Conservation (phyloP, 768 basidiomycete genomes). For the Pulveroboletus sp. region DNA sequence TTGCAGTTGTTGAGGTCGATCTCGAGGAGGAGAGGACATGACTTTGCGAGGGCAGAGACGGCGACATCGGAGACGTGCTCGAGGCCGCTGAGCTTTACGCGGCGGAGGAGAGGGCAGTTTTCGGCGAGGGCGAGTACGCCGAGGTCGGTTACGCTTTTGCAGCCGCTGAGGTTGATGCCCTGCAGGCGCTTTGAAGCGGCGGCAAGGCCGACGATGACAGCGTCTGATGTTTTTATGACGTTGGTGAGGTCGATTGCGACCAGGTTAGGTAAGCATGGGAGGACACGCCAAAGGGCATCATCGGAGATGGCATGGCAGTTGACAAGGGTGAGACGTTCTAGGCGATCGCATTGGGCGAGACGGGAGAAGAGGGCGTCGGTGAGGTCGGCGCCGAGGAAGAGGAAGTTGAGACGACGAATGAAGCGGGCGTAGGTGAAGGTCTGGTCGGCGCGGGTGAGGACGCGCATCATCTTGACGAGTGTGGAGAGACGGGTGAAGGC, state of each 20-base stretch:
- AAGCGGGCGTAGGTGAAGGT: conserved; percentile 88
- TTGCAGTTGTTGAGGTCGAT: conserved; percentile 89
- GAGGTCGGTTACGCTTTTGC: conserved; percentile 73
- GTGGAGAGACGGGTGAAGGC: conserved; percentile 65
- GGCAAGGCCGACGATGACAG: conserved; percentile 70
- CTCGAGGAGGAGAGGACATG: conserved; percentile 86
- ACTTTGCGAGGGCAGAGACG: conserved; percentile 70
- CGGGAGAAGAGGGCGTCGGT: conserved; percentile 71
- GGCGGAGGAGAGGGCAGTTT: conserved; percentile 73
- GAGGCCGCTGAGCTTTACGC: conserved; percentile 86
- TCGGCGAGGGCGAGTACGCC: conserved; percentile 76
- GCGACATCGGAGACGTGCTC: conserved; percentile 72
- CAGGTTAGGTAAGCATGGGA: conserved; percentile 71
- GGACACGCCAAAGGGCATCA: conserved; percentile 56
- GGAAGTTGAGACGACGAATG: conserved; percentile 89
- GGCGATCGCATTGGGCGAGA: conserved; percentile 70
- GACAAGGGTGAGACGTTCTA: conserved; percentile 88
- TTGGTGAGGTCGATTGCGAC: conserved; percentile 85
- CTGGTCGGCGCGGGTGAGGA: conserved; percentile 60
- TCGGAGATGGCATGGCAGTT: conserved; percentile 71
- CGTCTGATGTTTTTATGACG: conserved; percentile 66
- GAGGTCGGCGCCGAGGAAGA: conserved; percentile 64
- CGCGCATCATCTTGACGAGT: conserved; percentile 73
- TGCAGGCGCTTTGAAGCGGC: conserved; percentile 71
- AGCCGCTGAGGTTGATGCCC: conserved; percentile 88